Conservation (phyloP, 345 rosid genomes). For the Heritiera fomes region DNA sequence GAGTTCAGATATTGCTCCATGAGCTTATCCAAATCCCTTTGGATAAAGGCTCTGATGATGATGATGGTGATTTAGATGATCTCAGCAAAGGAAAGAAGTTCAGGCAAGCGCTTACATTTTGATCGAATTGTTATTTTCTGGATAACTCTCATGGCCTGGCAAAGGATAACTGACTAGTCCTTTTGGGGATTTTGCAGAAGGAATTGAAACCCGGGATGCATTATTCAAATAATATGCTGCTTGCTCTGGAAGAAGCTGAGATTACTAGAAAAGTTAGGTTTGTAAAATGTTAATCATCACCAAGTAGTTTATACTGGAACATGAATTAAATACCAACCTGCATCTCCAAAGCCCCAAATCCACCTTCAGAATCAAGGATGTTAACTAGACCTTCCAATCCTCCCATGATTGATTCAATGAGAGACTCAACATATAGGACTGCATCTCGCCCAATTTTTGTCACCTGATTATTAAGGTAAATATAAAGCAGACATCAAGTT, state of each 20-base stretch:
- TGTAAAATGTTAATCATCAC: background rate
- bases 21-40: too few species aligned
- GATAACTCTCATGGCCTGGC: conserved; percentile 98
- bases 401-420: conserved; percentile 97
- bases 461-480: conserved; percentile 54
- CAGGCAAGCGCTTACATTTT: conserved; percentile 61
- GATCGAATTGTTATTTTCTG: conserved; percentile 81
- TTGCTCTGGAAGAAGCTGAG: conserved; percentile 98
- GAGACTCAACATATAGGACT: conserved; percentile 93
- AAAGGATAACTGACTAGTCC: conserved; percentile 64
- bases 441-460: conserved; percentile 96
- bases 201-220: conserved; percentile 59
- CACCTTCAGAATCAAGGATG: conserved; percentile 99
- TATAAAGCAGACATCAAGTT: conserved; percentile 16
- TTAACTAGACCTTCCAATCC: conserved; percentile 97
- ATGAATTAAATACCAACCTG: conserved; percentile 58
- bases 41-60: too few species aligned
- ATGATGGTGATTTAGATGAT: conserved; percentile 5
- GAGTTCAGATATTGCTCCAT: too few species aligned
- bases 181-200: conserved; percentile 80
- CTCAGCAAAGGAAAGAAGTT: conserved; percentile 9
- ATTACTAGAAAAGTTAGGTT: conserved; percentile 35
- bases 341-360: conserved; percentile 93
- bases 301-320: conserved; percentile 13
- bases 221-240: conserved; percentile 88